Base-by-base conservation (phyloP, 768 basidiomycete species). In the Russula dissimulans region DNA sequence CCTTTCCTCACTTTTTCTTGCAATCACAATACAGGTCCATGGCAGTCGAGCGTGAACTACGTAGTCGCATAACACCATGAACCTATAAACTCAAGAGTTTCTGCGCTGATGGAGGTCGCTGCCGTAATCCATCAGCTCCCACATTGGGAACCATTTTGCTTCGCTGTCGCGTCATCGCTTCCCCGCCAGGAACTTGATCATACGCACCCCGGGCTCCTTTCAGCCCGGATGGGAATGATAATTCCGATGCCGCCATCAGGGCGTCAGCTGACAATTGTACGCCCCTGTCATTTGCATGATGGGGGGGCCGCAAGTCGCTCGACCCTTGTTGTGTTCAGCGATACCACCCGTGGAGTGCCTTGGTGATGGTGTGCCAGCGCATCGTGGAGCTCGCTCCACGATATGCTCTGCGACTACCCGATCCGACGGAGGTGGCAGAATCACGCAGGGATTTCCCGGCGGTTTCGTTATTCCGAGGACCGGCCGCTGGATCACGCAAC, bases 141-240 rank as follows among this genome's bases (percentile, higher is more conserved):
- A 22, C 3, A 52, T 50, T 32, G 50, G 55, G 45, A 47, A 59
- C 17, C 39, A 57, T 46, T 26, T 42, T 52, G 56, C 61, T 57
- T 54, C 59, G 45, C 46, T 51, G 54, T 63, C 60, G 62, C 62
- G 49, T 63, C 62, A 63, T 61, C 49, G 54, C 55, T 46, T 60
- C 61, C 56, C 39, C 26, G 22, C 45, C 56, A 53, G 56, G 45
- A 53, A 59, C 61, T 52, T 31, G 18, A 26, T 45, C 58, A 49
- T 26, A 49, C 22, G 26, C 46, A 41, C 29, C 17, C 60, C 32
- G 42, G 48, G 36, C 52, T 42, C 38, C 38, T 18, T 48, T 36
- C 36, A 46, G 48, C 18, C 22, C 61, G 45, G 61, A 50, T 62
- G 29, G 57, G 61, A 62, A 54, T 43, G 61, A 62, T 62, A 62